Evolutionary conservation across 768 basidiomycete genomes (phyloP), one percentile per base, ranked within the genome.

Genomic region (Russula earlei): DNA sequence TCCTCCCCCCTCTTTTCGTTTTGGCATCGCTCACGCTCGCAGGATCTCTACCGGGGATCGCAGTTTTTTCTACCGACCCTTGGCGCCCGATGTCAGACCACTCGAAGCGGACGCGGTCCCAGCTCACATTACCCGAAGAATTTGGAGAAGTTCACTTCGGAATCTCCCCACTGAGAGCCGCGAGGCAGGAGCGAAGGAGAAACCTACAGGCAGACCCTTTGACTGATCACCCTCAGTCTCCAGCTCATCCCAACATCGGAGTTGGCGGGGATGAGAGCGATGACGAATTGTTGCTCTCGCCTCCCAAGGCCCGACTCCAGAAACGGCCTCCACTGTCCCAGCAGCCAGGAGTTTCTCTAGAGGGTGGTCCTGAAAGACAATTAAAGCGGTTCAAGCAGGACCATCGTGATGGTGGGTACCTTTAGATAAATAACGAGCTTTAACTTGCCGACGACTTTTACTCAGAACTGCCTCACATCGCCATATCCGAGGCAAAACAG

Each of bases 71-170:
- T 36, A 12, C 38, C 14, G 4, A 20, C 19, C 4, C 20, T 15
- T 49, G 24, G 4, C 6, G 34, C 9, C 20, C 19, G 47, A 56
- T 60, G 46, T 47, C 61, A 15, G 59, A 56, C 27, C 40, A 47
- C 29, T 49, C 51, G 8, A 62, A 62, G 29, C 61, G 61, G 37
- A 62, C 61, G 36, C 61, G 61, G 14, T 62, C 61, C 7, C 61
- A 62, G 25, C 37, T 54, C 44, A 20, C 51, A 8, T n/a, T 62
- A 19, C 14, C 45, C 3, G 59, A 60, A 33, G 53, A 48, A 46
- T 37, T 49, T 9, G 19, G 36, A 7, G 54, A 54, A 2, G 31
- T 60, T 56, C 54, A 42, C 19, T 37, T 56, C 12, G 57, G 49
- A 52, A 11, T 55, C 8, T 62, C 61, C 20, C 61, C 61, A 9